Evolutionary conservation across 345 rosid species (phyloP).

Genomic region (Arabidopsis thaliana): DNA sequence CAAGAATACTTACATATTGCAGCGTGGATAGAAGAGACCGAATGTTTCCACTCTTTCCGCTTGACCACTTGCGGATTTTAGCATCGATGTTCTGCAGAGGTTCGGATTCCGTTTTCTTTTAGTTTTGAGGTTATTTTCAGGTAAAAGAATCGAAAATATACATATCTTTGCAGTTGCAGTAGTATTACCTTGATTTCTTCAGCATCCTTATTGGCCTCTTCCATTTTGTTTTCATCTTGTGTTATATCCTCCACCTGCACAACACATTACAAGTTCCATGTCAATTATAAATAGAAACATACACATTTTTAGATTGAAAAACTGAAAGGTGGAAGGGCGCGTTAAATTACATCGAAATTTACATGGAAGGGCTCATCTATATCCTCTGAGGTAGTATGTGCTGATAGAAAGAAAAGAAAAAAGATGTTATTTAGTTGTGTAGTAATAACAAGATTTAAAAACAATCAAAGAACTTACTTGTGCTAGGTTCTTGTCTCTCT

Average conservation of each 20-base stretch:
- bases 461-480: slow-evolving; percentile 51
- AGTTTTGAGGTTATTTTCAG: neutral
- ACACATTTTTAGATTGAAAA: neutral
- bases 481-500: slow-evolving; percentile 48
- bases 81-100: slow-evolving; percentile 62
- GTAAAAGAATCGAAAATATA: neutral
- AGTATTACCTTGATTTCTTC: slow-evolving; percentile 59
- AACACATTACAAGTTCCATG: slow-evolving; percentile 14
- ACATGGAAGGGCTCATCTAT: slow-evolving; percentile 55
- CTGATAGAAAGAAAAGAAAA: slow-evolving; percentile 46
- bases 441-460: neutral
- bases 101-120: slow-evolving; percentile 5
- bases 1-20: slow-evolving; percentile 72
- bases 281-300: neutral
- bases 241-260: slow-evolving; percentile 65
- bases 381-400: slow-evolving; percentile 50
- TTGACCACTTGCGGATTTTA: slow-evolving; percentile 74
- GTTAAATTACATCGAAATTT: slow-evolving; percentile 37
- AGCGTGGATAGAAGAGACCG: slow-evolving; percentile 91
- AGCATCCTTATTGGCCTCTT: slow-evolving; percentile 39
- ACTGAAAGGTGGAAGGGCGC: neutral
- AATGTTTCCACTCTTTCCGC: slow-evolving; percentile 84
- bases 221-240: slow-evolving; percentile 48
- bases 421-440: neutral
- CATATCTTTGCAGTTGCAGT: slow-evolving; percentile 6